Evolutionary conservation across 208 protist genomes (phyloP).

Genomic region (Leishmania tarentolae): DNA sequence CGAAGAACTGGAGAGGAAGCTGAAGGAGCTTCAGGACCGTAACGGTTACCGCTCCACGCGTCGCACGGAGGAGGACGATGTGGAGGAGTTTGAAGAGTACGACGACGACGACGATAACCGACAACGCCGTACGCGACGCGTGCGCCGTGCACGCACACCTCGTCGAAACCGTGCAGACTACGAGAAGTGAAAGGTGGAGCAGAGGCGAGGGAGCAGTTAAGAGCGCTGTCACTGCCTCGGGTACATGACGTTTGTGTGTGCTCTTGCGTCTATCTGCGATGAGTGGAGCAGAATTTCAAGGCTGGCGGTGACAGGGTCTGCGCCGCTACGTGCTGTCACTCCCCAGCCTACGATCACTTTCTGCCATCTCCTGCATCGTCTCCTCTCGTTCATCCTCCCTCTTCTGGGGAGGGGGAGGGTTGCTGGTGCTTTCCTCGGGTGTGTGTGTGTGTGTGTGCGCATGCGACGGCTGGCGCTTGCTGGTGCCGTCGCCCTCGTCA

Average conservation of each 20-base stretch:
- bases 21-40: conserved; percentile 39
- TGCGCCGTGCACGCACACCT: conserved; percentile 24
- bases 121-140: conserved; percentile 15
- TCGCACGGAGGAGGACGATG: conserved; percentile 13
- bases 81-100: conserved; percentile 26
- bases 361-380: not conserved
- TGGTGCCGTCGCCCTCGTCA: not conserved
- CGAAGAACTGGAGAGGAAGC: conserved; percentile 44
- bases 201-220: not conserved
- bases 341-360: not conserved
- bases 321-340: not conserved
- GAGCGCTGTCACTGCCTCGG: not conserved
- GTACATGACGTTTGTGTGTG: not conserved
- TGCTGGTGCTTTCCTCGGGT: not conserved
- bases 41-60: not conserved
- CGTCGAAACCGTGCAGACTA: conserved; percentile 17
- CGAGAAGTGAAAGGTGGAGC: conserved; percentile 6
- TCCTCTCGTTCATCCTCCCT: not conserved
- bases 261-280: not conserved
- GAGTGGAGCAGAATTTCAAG: not conserved
- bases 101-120: conserved; percentile 28
- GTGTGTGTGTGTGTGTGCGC: not conserved
- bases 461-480: not conserved
- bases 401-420: too few relatives aligned
- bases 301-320: not conserved